Conservation (phyloP, 1,284 basidiomycete genomes). For the Vanrija sp. region DNA sequence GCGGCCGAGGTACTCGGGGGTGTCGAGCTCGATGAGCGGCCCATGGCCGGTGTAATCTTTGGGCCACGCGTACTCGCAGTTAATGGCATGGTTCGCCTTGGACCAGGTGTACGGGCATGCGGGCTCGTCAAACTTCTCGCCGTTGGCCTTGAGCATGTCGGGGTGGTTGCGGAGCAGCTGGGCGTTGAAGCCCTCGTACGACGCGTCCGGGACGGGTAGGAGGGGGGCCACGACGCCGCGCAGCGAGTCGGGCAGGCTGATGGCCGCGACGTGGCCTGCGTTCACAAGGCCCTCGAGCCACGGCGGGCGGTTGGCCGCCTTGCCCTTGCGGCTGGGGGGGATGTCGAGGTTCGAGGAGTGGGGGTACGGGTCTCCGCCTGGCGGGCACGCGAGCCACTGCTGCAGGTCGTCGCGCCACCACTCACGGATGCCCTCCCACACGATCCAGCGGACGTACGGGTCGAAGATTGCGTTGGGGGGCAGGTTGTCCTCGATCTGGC, state of each 20-base stretch:
- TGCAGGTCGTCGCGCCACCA: constrained; percentile 60
- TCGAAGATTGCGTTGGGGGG: constrained; percentile 74
- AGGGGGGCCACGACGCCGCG: background rate
- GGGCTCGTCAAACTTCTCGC: constrained; percentile 30
- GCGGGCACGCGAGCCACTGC: constrained; percentile 66
- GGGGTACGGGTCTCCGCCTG: constrained; percentile 45
- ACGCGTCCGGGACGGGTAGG: constrained; percentile 9
- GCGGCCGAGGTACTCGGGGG: constrained; percentile 68
- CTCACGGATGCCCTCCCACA: constrained; percentile 71
- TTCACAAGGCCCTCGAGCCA: background rate
- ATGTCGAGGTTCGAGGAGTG: constrained; percentile 27
- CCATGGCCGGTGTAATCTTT: constrained; percentile 49
- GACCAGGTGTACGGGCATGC: constrained; percentile 72
- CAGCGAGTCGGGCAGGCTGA: background rate
- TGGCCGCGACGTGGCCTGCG: background rate
- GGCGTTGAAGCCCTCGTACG: constrained; percentile 3
- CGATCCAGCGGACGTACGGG: constrained; percentile 77
- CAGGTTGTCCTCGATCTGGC: constrained; percentile 67
- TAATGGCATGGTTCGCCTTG: constrained; percentile 64
- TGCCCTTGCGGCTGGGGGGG: constrained; percentile 1
- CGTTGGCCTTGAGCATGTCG: background rate
- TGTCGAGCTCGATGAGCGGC: constrained; percentile 72
- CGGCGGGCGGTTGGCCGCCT: background rate
- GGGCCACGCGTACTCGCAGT: constrained; percentile 77
- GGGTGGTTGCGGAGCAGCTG: constrained; percentile 8